Evolutionary conservation across 2,329 filamentous ascomycete species (phyloP).

Genomic region (Ceratocystis smalleyi): DNA sequence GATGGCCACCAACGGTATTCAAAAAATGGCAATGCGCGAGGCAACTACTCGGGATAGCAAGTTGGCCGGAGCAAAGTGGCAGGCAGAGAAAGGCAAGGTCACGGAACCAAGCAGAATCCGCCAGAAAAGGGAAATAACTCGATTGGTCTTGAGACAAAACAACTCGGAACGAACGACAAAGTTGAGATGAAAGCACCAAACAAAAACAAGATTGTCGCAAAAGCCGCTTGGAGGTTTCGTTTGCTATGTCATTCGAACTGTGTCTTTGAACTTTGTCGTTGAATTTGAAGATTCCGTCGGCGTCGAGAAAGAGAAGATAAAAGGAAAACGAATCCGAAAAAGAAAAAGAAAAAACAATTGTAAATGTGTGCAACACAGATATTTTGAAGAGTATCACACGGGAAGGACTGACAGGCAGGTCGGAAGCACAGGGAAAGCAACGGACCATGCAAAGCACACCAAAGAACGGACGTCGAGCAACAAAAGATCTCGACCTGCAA

Average conservation of each 20-base stretch:
- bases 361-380: background rate
- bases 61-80: background rate
- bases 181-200: constrained; percentile 17
- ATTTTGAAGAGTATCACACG: background rate
- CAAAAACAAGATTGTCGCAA: constrained; percentile 9
- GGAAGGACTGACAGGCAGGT: constrained; percentile 5
- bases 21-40: constrained; percentile 5
- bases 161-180: constrained; percentile 4
- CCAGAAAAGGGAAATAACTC: background rate
- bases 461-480: constrained; percentile 16
- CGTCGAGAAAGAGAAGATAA: background rate
- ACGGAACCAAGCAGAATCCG: too few relatives aligned
- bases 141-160: background rate
- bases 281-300: background rate
- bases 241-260: background rate
- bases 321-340: background rate
- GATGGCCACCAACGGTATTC: background rate
- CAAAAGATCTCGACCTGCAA: constrained; percentile 11
- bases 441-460: background rate
- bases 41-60: background rate
- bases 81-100: background rate
- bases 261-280: background rate
- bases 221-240: background rate
- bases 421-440: background rate
- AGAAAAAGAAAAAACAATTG: background rate